Percentiles rank a stretch among this genome's conserved stretches.
Conservation (phyloP, 2,329 filamentous ascomycete species). For the Nigrograna mackinnonii region DNA sequence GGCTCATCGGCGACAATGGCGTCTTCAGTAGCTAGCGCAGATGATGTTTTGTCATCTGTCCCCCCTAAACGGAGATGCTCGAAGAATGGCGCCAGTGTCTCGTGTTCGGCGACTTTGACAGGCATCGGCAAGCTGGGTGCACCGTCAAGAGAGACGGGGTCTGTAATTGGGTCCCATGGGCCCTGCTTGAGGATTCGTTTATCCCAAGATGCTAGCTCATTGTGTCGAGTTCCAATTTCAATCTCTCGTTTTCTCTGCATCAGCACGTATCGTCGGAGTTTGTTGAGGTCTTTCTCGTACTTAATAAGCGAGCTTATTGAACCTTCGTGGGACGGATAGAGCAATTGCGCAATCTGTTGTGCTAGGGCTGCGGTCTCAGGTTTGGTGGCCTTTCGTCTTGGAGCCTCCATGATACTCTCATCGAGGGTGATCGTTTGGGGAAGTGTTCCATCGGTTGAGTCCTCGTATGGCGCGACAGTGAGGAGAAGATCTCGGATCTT, state of each 20-base stretch:
- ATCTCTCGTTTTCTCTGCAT: slow-evolving; percentile 22
- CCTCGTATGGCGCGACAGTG: slow-evolving; percentile 9
- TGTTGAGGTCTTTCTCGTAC: slow-evolving; percentile 34
- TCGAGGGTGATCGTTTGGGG: slow-evolving; percentile 13
- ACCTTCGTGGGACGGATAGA: slow-evolving; percentile 21
- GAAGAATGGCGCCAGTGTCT: slow-evolving; percentile 41
- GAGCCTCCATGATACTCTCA: slow-evolving; percentile 24
- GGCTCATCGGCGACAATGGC: slow-evolving; percentile 33
- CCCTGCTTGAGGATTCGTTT: slow-evolving; percentile 36
- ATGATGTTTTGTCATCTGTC: slow-evolving; percentile 19
- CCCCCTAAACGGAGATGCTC: slow-evolving; percentile 33
- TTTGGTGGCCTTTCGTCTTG: slow-evolving; percentile 24
- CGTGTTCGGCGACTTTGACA: slow-evolving; percentile 34
- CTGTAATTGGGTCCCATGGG: slow-evolving; percentile 33
- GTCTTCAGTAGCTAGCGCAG: slow-evolving; percentile 11
- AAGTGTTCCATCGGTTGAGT: slow-evolving; percentile 10
- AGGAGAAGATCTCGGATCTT: slow-evolving; percentile 13
- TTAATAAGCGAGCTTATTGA: slow-evolving; percentile 23
- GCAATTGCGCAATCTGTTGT: slow-evolving; percentile 18
- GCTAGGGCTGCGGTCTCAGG: slow-evolving; percentile 18
- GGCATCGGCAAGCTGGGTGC: slow-evolving; percentile 42
- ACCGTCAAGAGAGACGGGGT: slow-evolving; percentile 33
- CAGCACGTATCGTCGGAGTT: slow-evolving; percentile 19
- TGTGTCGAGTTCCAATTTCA: slow-evolving; percentile 17
- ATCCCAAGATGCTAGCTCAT: slow-evolving; percentile 24